Evolutionary conservation across 768 basidiomycete species (phyloP), one percentile per base, ranked within the genome.

Genomic region (Arthromyces matolae): DNA sequence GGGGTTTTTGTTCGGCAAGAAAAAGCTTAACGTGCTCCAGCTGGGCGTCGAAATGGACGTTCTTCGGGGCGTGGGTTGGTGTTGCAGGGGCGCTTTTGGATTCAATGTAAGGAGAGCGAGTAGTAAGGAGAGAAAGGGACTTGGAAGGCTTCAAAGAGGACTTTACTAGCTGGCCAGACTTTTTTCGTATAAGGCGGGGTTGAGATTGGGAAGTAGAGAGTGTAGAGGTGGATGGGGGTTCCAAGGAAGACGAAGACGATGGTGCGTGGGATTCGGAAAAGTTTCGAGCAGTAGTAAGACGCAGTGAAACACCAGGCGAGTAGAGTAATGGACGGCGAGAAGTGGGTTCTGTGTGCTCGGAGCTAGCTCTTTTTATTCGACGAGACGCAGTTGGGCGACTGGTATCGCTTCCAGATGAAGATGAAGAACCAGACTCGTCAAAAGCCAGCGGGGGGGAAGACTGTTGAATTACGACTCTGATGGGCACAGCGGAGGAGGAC

Each of bases 21-120:
- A 98, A 98, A 38, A 94, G 78, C 67, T 94, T 94, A 52, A 98
- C 89, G 47, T 92, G 89, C 65, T 96, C 95, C 44, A 97, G 79
- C 61, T 93, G 81, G 5, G 84, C 64, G 68, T 95, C 90, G 52
- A 99, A 99, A 60, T 96, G 92, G 8, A 99, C 95, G 20, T 82
- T 84, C 64, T 96, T 94, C 53, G 79, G 48, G 2, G 49, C 70
- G 31, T 75, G 74, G 4, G 78, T 83, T 0, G 94, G 94, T 3
- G 93, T 93, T 3, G 70, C 74, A 0, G 95, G 95, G 48, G 83
- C 88, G 64, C 87, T 91, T 69, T 84, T 81, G 58, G 35, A 50
- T 36, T 73, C 75, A 50, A 71, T 69, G 45, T 50, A 50, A 34
- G 60, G 53, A 16, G 46, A 19, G 25, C 71, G 68, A 39, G 66